Base-by-base conservation (phyloP, 148 eudicot genomes). In the Rhododendron molle region DNA sequence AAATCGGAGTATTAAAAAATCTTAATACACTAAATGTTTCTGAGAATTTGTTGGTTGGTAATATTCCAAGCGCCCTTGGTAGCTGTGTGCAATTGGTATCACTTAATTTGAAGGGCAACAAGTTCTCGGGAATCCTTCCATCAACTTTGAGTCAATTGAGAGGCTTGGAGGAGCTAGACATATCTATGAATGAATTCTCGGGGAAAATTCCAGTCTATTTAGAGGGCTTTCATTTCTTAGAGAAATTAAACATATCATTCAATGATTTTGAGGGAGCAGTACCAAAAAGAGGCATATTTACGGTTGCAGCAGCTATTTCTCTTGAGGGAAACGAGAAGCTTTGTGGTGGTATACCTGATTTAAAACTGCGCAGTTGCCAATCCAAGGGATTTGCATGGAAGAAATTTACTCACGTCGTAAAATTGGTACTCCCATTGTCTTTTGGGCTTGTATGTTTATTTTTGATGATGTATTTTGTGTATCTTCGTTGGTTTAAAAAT, bases 291-390 rank as follows among this genome's bases (percentile, higher is more conserved):
- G 79, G 85, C 9, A 38, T 49, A n/a, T 83, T 83, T 46, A 54
- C 13, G 2, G 72, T 10, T 72, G n/a, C 44, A 30, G 32, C 12
- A 15, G 46, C 18, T 46, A 49, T 72, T 26, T 83, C 85, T n/a
- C 11, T 83, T 12, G 8, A 44, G 20, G 78, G 78, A 46, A 83
- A 83, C 50, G 71, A 28, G 26, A 71, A 83, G 50, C 78, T 83
- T 46, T 83, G 85, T 46, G 85, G 85, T 26, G 85, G 78, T 46
- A 44, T 71, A 0, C 40, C 78, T 26, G 60, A 83, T 44, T 36
- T 83, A 44, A 34, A 47, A 26, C 21, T 23, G 18, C 85, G 4
- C 12, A 20, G 23, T 10, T 69, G 60, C 14, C 26, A 26, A 4
- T 69, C 16, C 16, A 69, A 69, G 26, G 36, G 74, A 28, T 60